These are phyloP conservation scores for Sabuloglossum arenarium DNA, from an alignment of 495 filamentous ascomycete species.

Conservation along the genomic window DNA sequence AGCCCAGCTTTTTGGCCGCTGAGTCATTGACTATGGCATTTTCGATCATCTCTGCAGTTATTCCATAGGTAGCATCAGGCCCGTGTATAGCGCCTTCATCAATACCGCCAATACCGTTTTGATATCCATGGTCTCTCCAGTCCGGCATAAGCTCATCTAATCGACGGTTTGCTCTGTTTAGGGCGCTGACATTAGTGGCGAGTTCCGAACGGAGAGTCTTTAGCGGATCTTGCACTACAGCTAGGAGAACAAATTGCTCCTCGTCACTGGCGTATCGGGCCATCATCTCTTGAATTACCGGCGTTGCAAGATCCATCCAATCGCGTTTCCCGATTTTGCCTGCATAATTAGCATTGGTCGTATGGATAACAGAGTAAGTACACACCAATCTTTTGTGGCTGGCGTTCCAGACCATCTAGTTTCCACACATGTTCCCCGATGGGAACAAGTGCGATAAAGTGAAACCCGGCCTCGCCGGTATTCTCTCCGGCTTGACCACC, in stretches of 20 bases:
- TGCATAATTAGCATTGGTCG: slow-evolving; percentile 5
- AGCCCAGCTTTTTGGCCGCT: neutral
- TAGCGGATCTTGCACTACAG: slow-evolving; percentile 12
- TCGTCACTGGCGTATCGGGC: slow-evolving; percentile 9
- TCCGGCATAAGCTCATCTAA: slow-evolving; percentile 5
- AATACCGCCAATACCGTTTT: neutral
- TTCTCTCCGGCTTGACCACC: slow-evolving; percentile 15
- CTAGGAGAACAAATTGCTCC: slow-evolving; percentile 13
- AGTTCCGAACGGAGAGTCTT: slow-evolving; percentile 8
- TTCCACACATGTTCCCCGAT: slow-evolving; percentile 59
- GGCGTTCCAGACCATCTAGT: slow-evolving; percentile 64
- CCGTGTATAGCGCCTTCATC: neutral
- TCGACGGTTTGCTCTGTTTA: slow-evolving; percentile 7
- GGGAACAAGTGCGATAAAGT: slow-evolving; percentile 84
- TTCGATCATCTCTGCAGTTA: neutral
- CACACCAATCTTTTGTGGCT: slow-evolving; percentile 52
- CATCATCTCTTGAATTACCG: slow-evolving; percentile 8
- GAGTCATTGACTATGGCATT: neutral
- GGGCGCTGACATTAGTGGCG: slow-evolving; percentile 5
- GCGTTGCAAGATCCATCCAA: slow-evolving; percentile 23
- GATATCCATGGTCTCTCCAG: slow-evolving; percentile 6
- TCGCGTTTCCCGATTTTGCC: slow-evolving; percentile 21
- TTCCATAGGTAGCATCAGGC: neutral
- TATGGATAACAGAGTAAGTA: neutral
- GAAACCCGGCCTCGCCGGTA: slow-evolving; percentile 38